These are phyloP conservation scores for Fomes fomentarius DNA, from an alignment of 1,284 basidiomycete species.

Conservation along the genomic window DNA sequence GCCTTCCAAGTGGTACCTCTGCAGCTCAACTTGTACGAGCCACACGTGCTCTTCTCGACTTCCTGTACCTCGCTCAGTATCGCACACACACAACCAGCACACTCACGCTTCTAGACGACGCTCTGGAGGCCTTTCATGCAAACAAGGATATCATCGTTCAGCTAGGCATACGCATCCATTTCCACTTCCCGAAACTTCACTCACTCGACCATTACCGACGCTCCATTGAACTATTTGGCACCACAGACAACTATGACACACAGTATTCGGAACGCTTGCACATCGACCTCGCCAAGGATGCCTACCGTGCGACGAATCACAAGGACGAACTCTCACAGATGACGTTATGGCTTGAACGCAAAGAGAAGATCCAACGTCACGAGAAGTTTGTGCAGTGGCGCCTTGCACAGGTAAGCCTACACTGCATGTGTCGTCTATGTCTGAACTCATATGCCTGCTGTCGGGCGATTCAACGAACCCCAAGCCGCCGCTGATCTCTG, in stretches of 20 bases:
- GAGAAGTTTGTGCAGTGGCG: slow-evolving; percentile 28
- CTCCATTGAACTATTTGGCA: slow-evolving; percentile 30
- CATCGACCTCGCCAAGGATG: neutral
- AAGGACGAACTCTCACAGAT: slow-evolving; percentile 38
- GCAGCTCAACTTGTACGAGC: neutral
- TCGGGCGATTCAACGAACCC: too few species aligned
- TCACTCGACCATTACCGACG: neutral
- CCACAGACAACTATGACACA: slow-evolving; percentile 37
- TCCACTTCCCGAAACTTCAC: slow-evolving; percentile 25
- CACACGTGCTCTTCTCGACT: neutral
- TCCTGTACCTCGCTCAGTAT: neutral
- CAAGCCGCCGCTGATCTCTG: too few species aligned
- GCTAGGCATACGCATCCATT: slow-evolving; percentile 27
- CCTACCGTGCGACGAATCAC: slow-evolving; percentile 35
- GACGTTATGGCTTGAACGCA: slow-evolving; percentile 34
- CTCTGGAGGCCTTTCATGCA: slow-evolving; percentile 30
- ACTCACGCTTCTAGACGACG: neutral
- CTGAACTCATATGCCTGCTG: too few species aligned
- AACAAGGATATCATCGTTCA: slow-evolving; percentile 29
- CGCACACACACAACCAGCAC: slow-evolving; percentile 3
- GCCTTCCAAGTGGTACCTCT: neutral
- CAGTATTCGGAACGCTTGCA: slow-evolving; percentile 14
- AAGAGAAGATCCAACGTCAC: slow-evolving; percentile 23
- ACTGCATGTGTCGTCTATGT: neutral
- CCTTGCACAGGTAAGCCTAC: neutral